Evolutionary conservation across 306 rosid genomes (phyloP).

Genomic region (Adenanthera pavonina): DNA sequence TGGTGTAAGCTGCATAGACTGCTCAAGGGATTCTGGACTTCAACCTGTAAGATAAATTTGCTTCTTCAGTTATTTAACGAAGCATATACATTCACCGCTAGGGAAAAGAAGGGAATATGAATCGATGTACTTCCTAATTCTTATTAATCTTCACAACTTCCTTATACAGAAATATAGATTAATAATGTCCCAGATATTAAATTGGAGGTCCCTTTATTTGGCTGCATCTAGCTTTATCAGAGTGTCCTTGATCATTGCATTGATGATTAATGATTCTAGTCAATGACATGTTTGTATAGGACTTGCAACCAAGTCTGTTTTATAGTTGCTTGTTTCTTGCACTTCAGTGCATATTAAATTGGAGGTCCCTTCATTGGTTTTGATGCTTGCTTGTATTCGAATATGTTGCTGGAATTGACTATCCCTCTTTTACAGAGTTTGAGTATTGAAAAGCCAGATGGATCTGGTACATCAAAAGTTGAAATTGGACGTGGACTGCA

Average conservation of each 20-base stretch:
- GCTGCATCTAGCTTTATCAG: slow-evolving; percentile 24
- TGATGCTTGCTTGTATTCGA: slow-evolving; percentile 25
- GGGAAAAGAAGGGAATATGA: slow-evolving; percentile 13
- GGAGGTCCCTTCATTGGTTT: not conserved
- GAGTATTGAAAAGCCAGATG: slow-evolving; percentile 62
- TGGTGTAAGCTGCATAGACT: slow-evolving; percentile 80
- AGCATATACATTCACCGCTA: not conserved
- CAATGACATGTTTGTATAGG: slow-evolving; percentile 18
- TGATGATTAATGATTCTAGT: not conserved
- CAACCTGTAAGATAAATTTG: slow-evolving; percentile 59
- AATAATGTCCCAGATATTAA: slow-evolving; percentile 12
- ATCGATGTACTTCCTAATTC: not conserved
- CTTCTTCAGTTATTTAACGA: slow-evolving; percentile 29
- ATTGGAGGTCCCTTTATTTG: slow-evolving; percentile 20
- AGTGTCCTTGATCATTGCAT: slow-evolving; percentile 23
- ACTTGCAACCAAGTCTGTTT: slow-evolving; percentile 14
- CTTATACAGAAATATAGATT: slow-evolving; percentile 12
- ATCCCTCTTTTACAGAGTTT: slow-evolving; percentile 59
- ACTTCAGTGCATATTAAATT: not conserved
- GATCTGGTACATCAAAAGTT: slow-evolving; percentile 55
- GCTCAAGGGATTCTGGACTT: slow-evolving; percentile 58
- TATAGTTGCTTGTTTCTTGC: slow-evolving; percentile 27
- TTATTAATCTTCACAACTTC: slow-evolving; percentile 23
- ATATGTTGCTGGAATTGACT: slow-evolving; percentile 35
- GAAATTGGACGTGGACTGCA: slow-evolving; percentile 53